Evolutionary conservation across 2,329 filamentous ascomycete genomes (phyloP), one percentile per base, ranked within the genome.

Genomic region (Stagonosporopsis rhizophila): DNA sequence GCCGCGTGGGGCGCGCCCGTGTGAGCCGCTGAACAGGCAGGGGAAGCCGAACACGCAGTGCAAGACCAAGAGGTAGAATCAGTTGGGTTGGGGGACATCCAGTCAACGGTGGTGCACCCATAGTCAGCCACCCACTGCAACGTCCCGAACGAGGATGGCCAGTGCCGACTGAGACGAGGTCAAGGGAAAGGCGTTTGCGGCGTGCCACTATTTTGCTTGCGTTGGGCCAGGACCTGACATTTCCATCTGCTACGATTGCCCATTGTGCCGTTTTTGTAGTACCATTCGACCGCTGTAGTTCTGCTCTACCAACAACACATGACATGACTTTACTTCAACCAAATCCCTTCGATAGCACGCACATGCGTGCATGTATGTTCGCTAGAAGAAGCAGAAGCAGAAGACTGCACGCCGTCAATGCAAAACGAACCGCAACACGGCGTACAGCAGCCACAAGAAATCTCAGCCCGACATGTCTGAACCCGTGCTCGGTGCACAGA

Each of bases 1-100:
- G 95, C 95, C 68, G 93, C 77, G 8, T 81, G 78, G 78, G 79
- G 79, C 7, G 77, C 64, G 11, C 71, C 71, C 0, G 71, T 75
- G 8, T 75, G 42, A 46, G 42, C 2, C 7, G 40, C 2, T 14
- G 38, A 25, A 25, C 3, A n/a, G 11, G 6, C 19, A n/a, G n/a
- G n/a, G n/a, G n/a, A n/a, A n/a, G 40, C 2, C 5, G 38, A 25
- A 25, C 3, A n/a, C 5, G 6, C 19, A 41, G 8, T 23, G 8
- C 8, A 25, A 7, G 9, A 25, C 23, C 23, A 25, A 25, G 7
- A 7, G 7, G 4, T 25, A 4, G 23, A 25, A 25, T 4, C 7
- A 7, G 7, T 25, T 7, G 6, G 2, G 14, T n/a, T 15, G 20
- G 9, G 9, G 6, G 4, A 22, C 22, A 14, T 17, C 6, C 39